These are phyloP conservation scores for Ceratobasidium sp. DNA, from an alignment of 1,284 basidiomycete genomes.

Conservation along the genomic window DNA sequence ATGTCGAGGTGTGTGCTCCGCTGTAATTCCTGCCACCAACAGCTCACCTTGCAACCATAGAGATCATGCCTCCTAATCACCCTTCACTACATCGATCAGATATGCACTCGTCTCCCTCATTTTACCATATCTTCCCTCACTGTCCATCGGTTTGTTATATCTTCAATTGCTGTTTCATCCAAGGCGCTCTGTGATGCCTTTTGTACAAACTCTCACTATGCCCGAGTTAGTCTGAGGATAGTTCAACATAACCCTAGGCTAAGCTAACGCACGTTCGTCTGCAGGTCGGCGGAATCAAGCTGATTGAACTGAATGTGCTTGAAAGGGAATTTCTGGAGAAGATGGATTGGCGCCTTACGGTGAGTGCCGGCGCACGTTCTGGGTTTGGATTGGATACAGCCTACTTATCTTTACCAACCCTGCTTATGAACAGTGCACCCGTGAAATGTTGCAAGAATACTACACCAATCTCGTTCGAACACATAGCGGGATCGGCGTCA, in stretches of 20 bases:
- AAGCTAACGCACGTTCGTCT: conserved; percentile 31
- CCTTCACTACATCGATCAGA: conserved; percentile 94
- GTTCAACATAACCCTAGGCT: not conserved
- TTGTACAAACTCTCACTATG: conserved; percentile 92
- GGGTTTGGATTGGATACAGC: conserved; percentile 24
- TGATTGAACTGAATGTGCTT: conserved; percentile 89
- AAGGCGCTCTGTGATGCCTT: conserved; percentile 95
- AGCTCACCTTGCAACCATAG: conserved; percentile 59
- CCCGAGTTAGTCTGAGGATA: conserved; percentile 55
- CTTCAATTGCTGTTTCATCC: conserved; percentile 86
- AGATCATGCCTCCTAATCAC: conserved; percentile 90
- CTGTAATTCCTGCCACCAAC: not conserved
- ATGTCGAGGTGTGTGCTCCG: conserved; percentile 78
- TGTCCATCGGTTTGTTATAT: conserved; percentile 94
- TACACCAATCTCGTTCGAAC: conserved; percentile 86
- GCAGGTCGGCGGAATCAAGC: conserved; percentile 91
- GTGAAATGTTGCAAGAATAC: conserved; percentile 84
- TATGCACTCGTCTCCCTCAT: conserved; percentile 84
- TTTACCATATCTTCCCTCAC: conserved; percentile 95
- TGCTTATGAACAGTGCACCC: conserved; percentile 70
- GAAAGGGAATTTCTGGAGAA: conserved; percentile 91
- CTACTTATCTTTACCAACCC: conserved; percentile 19
- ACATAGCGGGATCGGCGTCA: conserved; percentile 67
- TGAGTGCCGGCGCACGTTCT: conserved; percentile 64
- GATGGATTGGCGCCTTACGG: conserved; percentile 93